Evolutionary conservation across 176 grass and related monocot species (phyloP), one percentile per base, ranked within the genome.

Genomic region (Phoenix roebelenii): DNA sequence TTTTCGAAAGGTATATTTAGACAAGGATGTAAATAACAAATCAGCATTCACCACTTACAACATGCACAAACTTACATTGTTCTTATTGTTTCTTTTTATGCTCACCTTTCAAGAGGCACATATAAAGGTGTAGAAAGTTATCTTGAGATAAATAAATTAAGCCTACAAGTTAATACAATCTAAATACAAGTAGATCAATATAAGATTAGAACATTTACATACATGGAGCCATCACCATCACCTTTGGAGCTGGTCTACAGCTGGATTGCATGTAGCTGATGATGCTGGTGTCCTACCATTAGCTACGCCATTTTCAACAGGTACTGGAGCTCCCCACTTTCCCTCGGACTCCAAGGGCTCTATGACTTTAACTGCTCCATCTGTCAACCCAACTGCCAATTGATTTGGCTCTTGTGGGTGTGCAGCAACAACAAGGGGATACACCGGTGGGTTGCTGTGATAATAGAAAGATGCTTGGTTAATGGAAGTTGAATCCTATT

Each of bases 371-470:
- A 88, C 78, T 0, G 67, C 68, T 30, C 92, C 92, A 80, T 97
- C 92, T 22, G 87, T 80, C 61, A 91, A 76, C 44, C 92, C 92
- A 2, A 97, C 67, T 19, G 92, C 92, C 16, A 97, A 97, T 63
- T 97, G 92, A 76, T 85, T 90, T 63, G 92, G 75, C 67, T 97
- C 92, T 58, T 88, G 68, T 0, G 92, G 92, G 57, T 97, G 92
- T 23, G 84, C 87, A 0, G 87, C 83, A 7, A 97, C 55, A 4
- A 82, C 83, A 64, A 82, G 74, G 17, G 92, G 80, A 66, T 80
- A 74, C 32, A 82, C 49, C 18, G 51, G 65, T 7, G 80, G 77
- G 69, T 87, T 90, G 78, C 92, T 96, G 83, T 66, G 71, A 19
- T 16, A 63, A 84, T 30, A 63, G 84, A 67, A 82, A 23, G 51